Percentiles rank a stretch among this genome's conserved stretches.
phyloP scores from a whole-genome alignment of 768 basidiomycete species.

The Suillus hirtellus region DNA sequence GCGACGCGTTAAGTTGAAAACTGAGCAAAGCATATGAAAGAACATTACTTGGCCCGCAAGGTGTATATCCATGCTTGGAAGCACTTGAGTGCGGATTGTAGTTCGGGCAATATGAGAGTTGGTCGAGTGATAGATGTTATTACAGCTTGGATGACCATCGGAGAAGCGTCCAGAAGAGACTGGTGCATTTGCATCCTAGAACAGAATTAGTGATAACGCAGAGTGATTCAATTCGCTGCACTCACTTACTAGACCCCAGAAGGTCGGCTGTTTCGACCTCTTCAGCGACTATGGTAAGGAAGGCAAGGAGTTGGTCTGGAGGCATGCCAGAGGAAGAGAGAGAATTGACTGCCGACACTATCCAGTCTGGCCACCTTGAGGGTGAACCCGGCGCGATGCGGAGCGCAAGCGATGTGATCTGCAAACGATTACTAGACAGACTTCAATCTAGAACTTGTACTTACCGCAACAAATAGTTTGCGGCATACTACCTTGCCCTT shows the following conservation, averaged over 20 bases:
- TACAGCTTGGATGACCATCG: conserved; percentile 72
- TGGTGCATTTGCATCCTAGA: conserved; percentile 62
- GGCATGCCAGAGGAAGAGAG: conserved; percentile 62
- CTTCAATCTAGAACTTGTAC: conserved; percentile 22
- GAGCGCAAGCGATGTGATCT: conserved; percentile 72
- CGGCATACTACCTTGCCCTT: conserved; percentile 73
- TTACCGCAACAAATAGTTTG: conserved; percentile 85
- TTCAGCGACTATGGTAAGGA: conserved; percentile 81
- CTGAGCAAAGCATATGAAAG: not conserved
- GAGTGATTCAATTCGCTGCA: conserved; percentile 14
- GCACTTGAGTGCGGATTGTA: conserved; percentile 74
- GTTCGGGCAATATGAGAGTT: conserved; percentile 41
- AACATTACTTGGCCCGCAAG: conserved; percentile 64
- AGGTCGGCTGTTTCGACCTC: conserved; percentile 79
- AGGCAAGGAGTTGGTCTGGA: conserved; percentile 65
- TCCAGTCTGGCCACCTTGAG: conserved; percentile 75
- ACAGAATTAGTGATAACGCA: conserved; percentile 13
- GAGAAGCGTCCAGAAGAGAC: conserved; percentile 64
- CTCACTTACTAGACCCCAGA: conserved; percentile 70
- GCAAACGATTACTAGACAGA: conserved; percentile 13
- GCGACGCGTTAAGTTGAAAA: conserved; percentile 8
- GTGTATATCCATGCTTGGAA: conserved; percentile 81
- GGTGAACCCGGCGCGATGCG: conserved; percentile 62
- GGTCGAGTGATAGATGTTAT: conserved; percentile 51
- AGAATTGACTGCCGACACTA: conserved; percentile 59